Evolutionary conservation across 1,139 yeast genomes (phyloP).

Genomic region (Candida smagusa): DNA sequence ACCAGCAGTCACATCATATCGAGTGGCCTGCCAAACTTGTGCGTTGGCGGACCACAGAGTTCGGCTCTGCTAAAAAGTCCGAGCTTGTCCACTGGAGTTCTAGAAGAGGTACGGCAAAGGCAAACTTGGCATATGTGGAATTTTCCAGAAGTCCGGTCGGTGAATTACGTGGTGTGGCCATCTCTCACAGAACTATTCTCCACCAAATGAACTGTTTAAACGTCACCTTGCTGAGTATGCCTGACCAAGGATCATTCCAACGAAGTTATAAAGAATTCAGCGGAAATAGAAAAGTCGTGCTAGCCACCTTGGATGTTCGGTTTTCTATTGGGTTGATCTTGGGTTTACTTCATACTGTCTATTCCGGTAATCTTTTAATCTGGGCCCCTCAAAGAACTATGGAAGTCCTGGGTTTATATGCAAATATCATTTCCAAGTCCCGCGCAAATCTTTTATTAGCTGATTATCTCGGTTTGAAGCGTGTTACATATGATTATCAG

Average conservation of each 20-base stretch:
- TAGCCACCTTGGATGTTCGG: constrained; percentile 82
- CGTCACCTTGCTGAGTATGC: constrained; percentile 63
- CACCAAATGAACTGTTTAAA: constrained; percentile 84
- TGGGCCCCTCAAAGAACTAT: constrained; percentile 78
- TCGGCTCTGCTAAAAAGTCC: constrained; percentile 62
- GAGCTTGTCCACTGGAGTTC: constrained; percentile 32
- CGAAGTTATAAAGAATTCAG: constrained; percentile 26
- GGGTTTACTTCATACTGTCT: constrained; percentile 78
- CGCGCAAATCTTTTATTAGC: constrained; percentile 74
- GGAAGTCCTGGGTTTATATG: constrained; percentile 84
- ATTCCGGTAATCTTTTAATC: constrained; percentile 76
- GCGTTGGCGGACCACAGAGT: constrained; percentile 85
- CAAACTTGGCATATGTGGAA: constrained; percentile 88
- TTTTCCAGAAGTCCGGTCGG: constrained; percentile 90
- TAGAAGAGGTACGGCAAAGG: constrained; percentile 10
- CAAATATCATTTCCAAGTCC: constrained; percentile 69
- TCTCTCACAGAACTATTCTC: constrained; percentile 81
- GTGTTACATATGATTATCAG: constrained; percentile 91
- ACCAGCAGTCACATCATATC: constrained; percentile 22
- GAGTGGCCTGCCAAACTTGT: constrained; percentile 46
- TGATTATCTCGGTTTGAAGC: constrained; percentile 86
- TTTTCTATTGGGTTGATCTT: constrained; percentile 84
- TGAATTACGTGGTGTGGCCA: constrained; percentile 87
- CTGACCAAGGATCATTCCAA: constrained; percentile 44
- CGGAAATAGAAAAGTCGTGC: constrained; percentile 33